phyloP scores from a whole-genome alignment of 1,284 basidiomycete genomes.

The Polyporus tsugae region DNA sequence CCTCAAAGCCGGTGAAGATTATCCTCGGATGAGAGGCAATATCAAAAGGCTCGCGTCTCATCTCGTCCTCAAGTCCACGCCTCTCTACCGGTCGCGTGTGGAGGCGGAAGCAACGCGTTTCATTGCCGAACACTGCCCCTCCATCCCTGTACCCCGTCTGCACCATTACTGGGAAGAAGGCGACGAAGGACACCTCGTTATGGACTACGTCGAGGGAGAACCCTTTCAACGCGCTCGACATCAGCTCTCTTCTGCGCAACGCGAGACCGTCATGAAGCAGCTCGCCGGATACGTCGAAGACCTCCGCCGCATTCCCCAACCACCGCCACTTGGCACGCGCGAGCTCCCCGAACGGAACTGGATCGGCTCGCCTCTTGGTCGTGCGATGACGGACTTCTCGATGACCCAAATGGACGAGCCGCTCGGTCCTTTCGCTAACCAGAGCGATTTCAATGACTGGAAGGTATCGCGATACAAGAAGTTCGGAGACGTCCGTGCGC shows the following conservation, averaged over 20 bases:
- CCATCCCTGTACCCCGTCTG: slow-evolving; percentile 12
- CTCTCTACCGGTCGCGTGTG: not conserved
- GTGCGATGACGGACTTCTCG: slow-evolving; percentile 3
- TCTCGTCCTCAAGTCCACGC: slow-evolving; percentile 5
- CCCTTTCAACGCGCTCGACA: slow-evolving; percentile 4
- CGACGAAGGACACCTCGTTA: not conserved
- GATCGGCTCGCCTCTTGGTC: slow-evolving; percentile 5
- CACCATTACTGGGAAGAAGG: slow-evolving; percentile 3
- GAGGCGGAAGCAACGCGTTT: slow-evolving; percentile 7
- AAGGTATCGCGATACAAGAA: not conserved
- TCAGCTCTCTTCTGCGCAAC: slow-evolving; percentile 4
- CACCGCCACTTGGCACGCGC: not conserved
- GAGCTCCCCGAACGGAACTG: not conserved
- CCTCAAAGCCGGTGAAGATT: too few species aligned
- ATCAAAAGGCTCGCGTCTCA: not conserved
- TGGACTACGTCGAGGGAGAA: slow-evolving; percentile 16
- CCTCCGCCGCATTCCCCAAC: slow-evolving; percentile 8
- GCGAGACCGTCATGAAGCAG: slow-evolving; percentile 5
- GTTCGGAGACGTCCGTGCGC: not conserved
- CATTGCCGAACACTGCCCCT: slow-evolving; percentile 2
- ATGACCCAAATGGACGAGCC: not conserved
- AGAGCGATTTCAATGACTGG: slow-evolving; percentile 13
- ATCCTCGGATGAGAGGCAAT: too few species aligned
- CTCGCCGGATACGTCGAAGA: slow-evolving; percentile 12
- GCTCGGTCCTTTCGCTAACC: slow-evolving; percentile 2